phyloP scores from a whole-genome alignment of 306 rosid species.

The Ammopiptanthus mongolicus region DNA sequence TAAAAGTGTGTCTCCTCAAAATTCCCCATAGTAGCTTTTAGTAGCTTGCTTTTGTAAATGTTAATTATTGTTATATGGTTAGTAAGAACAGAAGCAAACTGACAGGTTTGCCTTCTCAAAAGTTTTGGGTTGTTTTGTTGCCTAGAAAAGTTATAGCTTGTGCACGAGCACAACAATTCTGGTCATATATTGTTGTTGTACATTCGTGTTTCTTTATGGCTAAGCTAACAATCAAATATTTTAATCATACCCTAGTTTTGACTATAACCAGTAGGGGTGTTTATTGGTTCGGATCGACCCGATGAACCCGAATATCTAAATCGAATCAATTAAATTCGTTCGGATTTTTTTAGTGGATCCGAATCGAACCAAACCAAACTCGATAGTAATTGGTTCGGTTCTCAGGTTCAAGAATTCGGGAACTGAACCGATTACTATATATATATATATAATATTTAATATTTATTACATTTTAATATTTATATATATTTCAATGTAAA shows the following conservation, averaged over 20 bases:
- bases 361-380: too few species aligned
- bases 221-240: background rate
- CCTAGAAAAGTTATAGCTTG: background rate
- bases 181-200: background rate
- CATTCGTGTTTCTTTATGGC: background rate
- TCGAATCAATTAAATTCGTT: too few species aligned
- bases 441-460: too few species aligned
- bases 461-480: too few species aligned
- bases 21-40: conserved; percentile 31
- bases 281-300: too few species aligned
- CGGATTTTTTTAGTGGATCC: too few species aligned
- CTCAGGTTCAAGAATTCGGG: too few species aligned
- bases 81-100: conserved; percentile 32
- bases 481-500: too few species aligned
- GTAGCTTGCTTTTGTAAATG: conserved; percentile 27
- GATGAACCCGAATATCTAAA: too few species aligned
- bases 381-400: too few species aligned
- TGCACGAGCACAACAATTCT: background rate
- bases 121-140: background rate
- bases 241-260: background rate
- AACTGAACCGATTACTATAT: too few species aligned
- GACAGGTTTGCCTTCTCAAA: conserved; percentile 18
- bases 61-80: background rate
- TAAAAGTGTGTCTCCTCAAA: conserved; percentile 38
- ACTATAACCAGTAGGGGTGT: too few species aligned